Base-by-base conservation (phyloP, 495 filamentous ascomycete genomes). In the Choiromyces venosus region DNA sequence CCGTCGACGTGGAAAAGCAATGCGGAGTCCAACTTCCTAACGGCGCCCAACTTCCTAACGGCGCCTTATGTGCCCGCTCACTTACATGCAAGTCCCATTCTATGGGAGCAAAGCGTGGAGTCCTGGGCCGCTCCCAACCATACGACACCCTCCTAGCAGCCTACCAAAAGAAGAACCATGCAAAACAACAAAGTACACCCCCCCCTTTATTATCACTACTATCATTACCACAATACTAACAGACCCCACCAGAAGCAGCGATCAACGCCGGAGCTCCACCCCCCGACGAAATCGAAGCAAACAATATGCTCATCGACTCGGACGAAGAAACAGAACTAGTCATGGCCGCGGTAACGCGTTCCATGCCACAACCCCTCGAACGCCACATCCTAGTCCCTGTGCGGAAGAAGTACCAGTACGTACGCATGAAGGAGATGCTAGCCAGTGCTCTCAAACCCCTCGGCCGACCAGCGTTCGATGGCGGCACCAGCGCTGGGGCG, bases 111-210 rank as follows among this genome's bases (percentile, higher is more conserved):
- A 99, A 99, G 83, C 88, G 95, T 76, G 88, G 89, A 0, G 95
- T 99, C 4, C 91, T 93, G 19, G 95, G 95, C 7, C 86, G 95
- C 39, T 94, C 92, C 44, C 85, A 97, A 68, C 96, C 96, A 1
- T 99, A 99, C 81, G 94, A 98, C 82, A 93, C 95, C 88, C 84
- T 99, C 37, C 87, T 99, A 35, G 89, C 92, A 38, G 91, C 92
- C 25, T 98, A 99, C 82, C 95, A 99, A 84, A 97, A 97, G 86
- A 97, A 96, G 86, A 99, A 98, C 81, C 95, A 98, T 83, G 95
- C 95, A 18, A 94, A 96, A 78, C 92, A 95, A 84, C 94, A 97
- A 82, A 96, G 92, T 93, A 87, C 76, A 87, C 84, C n/a, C 68
- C 68, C 37, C 69, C 66, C 64, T 37, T 37, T 56, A 66, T 37